Conservation (phyloP, 108 stramenopile species). For the Epithemia pelagica region DNA sequence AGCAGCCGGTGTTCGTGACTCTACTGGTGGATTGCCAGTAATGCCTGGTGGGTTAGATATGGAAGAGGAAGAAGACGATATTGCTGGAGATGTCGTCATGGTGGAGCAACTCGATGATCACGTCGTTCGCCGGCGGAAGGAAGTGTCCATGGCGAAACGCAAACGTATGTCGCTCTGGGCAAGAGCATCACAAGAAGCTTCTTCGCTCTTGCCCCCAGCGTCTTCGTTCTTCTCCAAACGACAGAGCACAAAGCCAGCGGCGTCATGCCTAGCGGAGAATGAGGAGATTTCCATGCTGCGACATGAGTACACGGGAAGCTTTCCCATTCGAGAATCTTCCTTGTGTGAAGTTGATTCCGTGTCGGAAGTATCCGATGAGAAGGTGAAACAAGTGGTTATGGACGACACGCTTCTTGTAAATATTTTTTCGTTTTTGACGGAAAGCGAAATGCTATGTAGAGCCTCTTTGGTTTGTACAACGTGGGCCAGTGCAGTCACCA, state of each 20-base stretch:
- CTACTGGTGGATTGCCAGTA: not conserved
- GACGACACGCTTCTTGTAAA: slow-evolving; percentile 11
- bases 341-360: not conserved
- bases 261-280: not conserved
- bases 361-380: not conserved
- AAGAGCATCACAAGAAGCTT: slow-evolving; percentile 25
- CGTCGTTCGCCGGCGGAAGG: not conserved
- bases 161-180: slow-evolving; percentile 20
- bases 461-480: slow-evolving; percentile 57
- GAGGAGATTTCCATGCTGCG: slow-evolving; percentile 1
- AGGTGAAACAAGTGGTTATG: not conserved
- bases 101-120: not conserved
- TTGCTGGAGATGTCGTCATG: not conserved
- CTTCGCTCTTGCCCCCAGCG: slow-evolving; percentile 32
- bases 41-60: not conserved
- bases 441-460: slow-evolving; percentile 46
- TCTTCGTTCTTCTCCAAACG: not conserved
- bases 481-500: slow-evolving; percentile 72
- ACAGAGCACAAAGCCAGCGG: not conserved
- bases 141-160: slow-evolving; percentile 9
- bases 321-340: not conserved
- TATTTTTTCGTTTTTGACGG: slow-evolving; percentile 57
- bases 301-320: not conserved
- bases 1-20: slow-evolving; percentile 12
- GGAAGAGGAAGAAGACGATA: not conserved